Evolutionary conservation across 495 filamentous ascomycete genomes (phyloP).

Genomic region (Aspergillus sparsus): DNA sequence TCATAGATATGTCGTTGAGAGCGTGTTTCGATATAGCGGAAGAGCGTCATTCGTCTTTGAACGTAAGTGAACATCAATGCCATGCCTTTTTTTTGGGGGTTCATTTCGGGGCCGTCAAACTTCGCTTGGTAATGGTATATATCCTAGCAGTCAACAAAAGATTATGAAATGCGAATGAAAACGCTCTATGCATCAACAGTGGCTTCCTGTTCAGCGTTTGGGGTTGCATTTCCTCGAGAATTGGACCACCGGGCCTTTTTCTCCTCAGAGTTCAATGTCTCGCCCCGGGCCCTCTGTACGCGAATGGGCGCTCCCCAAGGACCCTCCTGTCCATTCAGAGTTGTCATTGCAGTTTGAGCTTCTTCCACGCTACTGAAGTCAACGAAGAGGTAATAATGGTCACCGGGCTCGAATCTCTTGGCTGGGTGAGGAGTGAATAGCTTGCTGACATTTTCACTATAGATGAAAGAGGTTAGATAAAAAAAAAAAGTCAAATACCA

Average conservation of each 20-base stretch:
- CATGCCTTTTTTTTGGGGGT: background rate
- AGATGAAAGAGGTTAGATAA: constrained; percentile 8
- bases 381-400: constrained; percentile 69
- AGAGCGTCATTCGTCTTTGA: background rate
- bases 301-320: constrained; percentile 52
- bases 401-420: constrained; percentile 51
- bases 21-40: background rate
- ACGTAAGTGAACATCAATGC: background rate
- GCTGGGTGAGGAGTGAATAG: constrained; percentile 59
- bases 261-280: constrained; percentile 34
- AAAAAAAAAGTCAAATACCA: background rate
- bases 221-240: constrained; percentile 14
- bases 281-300: constrained; percentile 43
- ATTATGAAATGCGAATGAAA: background rate
- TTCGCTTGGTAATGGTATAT: background rate
- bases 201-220: constrained; percentile 18
- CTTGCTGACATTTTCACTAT: constrained; percentile 61
- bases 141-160: background rate
- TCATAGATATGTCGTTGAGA: constrained; percentile 1
- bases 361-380: constrained; percentile 60
- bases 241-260: constrained; percentile 24
- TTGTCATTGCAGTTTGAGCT: constrained; percentile 50
- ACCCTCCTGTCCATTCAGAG: constrained; percentile 40
- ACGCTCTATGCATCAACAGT: constrained; percentile 5
- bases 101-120: background rate